Evolutionary conservation across 176 grass and related monocot genomes (phyloP), one percentile per base, ranked within the genome.

Genomic region (Melocanna baccifera): DNA sequence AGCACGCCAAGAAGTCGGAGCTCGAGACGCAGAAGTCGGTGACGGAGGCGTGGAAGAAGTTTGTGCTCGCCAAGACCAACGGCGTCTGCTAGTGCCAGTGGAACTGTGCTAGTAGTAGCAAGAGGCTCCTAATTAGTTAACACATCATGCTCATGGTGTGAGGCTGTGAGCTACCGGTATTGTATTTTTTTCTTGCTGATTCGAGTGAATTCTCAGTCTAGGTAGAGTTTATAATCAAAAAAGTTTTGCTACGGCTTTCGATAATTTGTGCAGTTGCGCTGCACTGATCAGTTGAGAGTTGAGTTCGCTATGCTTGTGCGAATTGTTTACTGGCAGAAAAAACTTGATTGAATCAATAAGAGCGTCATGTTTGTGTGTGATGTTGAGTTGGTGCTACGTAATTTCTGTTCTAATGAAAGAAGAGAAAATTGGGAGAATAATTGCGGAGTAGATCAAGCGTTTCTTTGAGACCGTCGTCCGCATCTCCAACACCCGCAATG

Each of bases 31-130:
- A 94, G 88, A 71, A 73, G 75, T 94, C 93, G 10, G 90, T 94
- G 3, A 88, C 90, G 29, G 90, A 88, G 41, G 85, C 85, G 0
- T 88, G 93, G 93, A 94, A 95, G 87, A 92, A 90, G 89, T 90
- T 92, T 53, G 89, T 88, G 50, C 69, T 86, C 22, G 83, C 83
- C 58, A 89, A 93, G 83, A 88, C 89, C 85, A 98, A 98, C 12
- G 86, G 87, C 53, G 86, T 98, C 67, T 98, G 96, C 85, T 98
- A 98, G 75, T 76, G 14, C 2, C 25, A 73, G 18, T 22, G 5
- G 12, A 19, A 19, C 14, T 15, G 75, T 19, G 56, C 23, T 78
- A 46, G 8, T 1, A 14, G 32, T 29, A 18, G 6, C 13, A 67
- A 48, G 15, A 72, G 25, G 12, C 68, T 71, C 23, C 15, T 58